Evolutionary conservation across 2,329 filamentous ascomycete genomes (phyloP), one percentile per base, ranked within the genome.

Genomic region (Alternaria atra): DNA sequence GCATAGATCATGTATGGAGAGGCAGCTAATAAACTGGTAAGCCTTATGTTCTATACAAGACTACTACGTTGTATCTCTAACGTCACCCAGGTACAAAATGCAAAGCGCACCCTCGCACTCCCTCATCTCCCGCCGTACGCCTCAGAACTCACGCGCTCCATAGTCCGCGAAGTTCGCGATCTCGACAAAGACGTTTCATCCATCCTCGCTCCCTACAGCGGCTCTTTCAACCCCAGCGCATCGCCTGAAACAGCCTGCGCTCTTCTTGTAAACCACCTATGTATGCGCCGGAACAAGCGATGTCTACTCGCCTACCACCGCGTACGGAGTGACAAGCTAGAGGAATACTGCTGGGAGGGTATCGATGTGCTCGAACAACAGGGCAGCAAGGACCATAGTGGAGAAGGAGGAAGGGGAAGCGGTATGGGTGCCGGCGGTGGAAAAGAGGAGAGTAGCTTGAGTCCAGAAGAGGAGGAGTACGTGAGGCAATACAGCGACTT

Each of bases 381-480:
- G 69, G 55, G 55, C 13, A 62, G 51, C 55, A 62, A 52, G 35
- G 55, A 60, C 40, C 52, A 55, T 20, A 63, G 61, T n/a, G 70
- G 63, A 6, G 72, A 74, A 15, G 68, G 73, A 40, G 76, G 72
- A 8, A 71, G 68, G 46, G 76, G 80, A 58, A 82, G 80, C 23
- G 68, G 69, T 9, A 84, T 87, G 55, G 82, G 80, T 29, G 75
- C 73, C 2, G 72, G 68, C 15, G 76, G 80, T 4, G 80, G 80
- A 58, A 83, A 80, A 27, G 88, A 77, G 40, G 78, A 89, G 60
- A 94, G 90, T 82, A 94, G 91, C 72, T 82, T 98, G 60, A 97
- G 93, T 72, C 94, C 95, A 0, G 94, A 98, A 77, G 95, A 99
- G 78, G 94, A 97, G 78, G 95, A 98, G 71, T 99, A 97, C 74